phyloP scores from a whole-genome alignment of 495 filamentous ascomycete genomes.

The Daldinia caldariorum region DNA sequence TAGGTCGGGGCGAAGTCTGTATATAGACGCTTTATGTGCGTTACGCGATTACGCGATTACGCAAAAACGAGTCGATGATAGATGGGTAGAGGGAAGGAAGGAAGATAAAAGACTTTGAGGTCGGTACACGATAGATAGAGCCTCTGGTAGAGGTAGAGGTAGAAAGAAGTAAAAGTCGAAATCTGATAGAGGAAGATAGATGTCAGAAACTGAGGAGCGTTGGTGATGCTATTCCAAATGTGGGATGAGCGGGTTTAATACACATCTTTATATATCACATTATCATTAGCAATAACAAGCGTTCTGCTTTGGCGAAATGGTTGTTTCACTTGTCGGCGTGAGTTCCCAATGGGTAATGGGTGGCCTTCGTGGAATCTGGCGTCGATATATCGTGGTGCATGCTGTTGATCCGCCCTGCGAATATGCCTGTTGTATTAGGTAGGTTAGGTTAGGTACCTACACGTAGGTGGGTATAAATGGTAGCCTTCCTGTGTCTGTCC shows the following conservation, averaged over 20 bases:
- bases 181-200: neutral
- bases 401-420: neutral
- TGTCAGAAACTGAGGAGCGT: neutral
- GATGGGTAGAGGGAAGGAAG: neutral
- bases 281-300: neutral
- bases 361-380: constrained; percentile 17
- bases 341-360: neutral
- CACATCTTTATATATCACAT: constrained; percentile 9
- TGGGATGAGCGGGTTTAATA: constrained; percentile 13
- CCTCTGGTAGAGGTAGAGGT: neutral
- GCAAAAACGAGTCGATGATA: neutral
- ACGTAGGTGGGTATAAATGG: too few species aligned
- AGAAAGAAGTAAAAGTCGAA: too few species aligned
- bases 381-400: constrained; percentile 18
- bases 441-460: neutral
- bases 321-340: constrained; percentile 3
- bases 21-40: neutral
- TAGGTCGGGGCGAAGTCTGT: neutral
- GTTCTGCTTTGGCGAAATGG: neutral
- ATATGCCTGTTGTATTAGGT: constrained; percentile 1
- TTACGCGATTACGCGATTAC: too few species aligned
- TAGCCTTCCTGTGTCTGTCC: too few species aligned
- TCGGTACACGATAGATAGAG: neutral
- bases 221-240: constrained; percentile 3
- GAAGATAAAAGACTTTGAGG: neutral